Evolutionary conservation across 768 basidiomycete genomes (phyloP).

Genomic region (Mrakia frigida): DNA sequence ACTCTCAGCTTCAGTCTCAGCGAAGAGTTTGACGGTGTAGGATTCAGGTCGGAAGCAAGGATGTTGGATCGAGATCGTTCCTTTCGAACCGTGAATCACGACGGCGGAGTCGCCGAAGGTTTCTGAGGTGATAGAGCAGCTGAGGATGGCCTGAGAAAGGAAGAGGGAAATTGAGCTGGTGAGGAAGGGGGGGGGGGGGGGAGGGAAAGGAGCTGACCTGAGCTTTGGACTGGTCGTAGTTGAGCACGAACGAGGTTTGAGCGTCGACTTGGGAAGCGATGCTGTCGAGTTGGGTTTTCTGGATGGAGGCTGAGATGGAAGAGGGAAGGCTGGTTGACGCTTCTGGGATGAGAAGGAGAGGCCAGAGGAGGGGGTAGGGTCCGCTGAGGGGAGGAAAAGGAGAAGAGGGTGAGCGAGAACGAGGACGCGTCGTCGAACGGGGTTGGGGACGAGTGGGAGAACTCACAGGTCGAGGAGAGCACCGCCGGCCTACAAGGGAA

Average conservation of each 20-base stretch:
- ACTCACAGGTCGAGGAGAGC: constrained; percentile 64
- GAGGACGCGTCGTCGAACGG: background rate
- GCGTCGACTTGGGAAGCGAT: constrained; percentile 33
- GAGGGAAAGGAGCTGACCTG: background rate
- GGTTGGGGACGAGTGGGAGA: background rate
- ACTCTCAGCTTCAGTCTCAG: background rate
- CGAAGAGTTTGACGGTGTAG: constrained; percentile 25
- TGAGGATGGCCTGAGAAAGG: background rate
- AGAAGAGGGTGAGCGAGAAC: background rate
- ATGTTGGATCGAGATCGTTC: background rate
- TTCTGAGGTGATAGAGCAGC: constrained; percentile 4
- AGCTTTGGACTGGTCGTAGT: constrained; percentile 20
- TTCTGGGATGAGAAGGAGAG: constrained; percentile 20
- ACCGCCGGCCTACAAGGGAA: constrained; percentile 57
- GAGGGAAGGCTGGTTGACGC: background rate
- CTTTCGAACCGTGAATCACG: constrained; percentile 6
- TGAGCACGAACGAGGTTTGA: constrained; percentile 28
- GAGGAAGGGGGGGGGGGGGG: background rate
- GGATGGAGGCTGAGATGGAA: constrained; percentile 17
- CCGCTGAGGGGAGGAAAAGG: constrained; percentile 38
- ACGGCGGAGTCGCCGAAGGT: background rate
- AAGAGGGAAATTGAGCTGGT: too few species aligned
- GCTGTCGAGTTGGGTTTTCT: constrained; percentile 28
- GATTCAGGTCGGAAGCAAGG: constrained; percentile 25
- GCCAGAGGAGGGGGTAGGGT: constrained; percentile 42